Conservation (phyloP, 1,139 yeast genomes). For the Candida smagusa region DNA sequence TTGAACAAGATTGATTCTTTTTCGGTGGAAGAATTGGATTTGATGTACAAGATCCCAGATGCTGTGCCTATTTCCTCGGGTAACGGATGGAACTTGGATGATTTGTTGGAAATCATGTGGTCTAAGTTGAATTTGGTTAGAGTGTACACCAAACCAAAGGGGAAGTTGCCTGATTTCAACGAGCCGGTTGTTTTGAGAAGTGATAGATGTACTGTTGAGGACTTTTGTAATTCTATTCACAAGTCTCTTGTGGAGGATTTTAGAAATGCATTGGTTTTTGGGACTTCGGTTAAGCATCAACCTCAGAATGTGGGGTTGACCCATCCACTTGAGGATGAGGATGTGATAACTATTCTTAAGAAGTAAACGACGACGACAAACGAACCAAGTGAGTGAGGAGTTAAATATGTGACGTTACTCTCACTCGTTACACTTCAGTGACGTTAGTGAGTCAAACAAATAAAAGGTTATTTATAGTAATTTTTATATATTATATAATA, state of each 20-base stretch:
- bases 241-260: slow-evolving; percentile 91
- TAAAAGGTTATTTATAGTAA: too few species aligned
- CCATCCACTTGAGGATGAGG: slow-evolving; percentile 88
- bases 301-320: slow-evolving; percentile 93
- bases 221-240: slow-evolving; percentile 95
- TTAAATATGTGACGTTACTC: too few species aligned
- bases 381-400: neutral
- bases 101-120: slow-evolving; percentile 94
- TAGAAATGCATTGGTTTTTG: slow-evolving; percentile 86
- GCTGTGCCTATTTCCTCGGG: slow-evolving; percentile 97
- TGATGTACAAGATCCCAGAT: slow-evolving; percentile 86
- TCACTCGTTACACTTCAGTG: too few species aligned
- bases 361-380: slow-evolving; percentile 30
- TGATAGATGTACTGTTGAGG: slow-evolving; percentile 83
- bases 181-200: slow-evolving; percentile 91
- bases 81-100: slow-evolving; percentile 95
- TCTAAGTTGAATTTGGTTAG: slow-evolving; percentile 81
- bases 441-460: too few species aligned
- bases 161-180: slow-evolving; percentile 84
- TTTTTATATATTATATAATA: too few species aligned
- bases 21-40: slow-evolving; percentile 87
- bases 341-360: slow-evolving; percentile 92
- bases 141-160: slow-evolving; percentile 96
- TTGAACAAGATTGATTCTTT: slow-evolving; percentile 94
- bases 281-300: slow-evolving; percentile 92